Conservation (phyloP, 2,329 filamentous ascomycete genomes). For the Pseudogymnoascus sp. region DNA sequence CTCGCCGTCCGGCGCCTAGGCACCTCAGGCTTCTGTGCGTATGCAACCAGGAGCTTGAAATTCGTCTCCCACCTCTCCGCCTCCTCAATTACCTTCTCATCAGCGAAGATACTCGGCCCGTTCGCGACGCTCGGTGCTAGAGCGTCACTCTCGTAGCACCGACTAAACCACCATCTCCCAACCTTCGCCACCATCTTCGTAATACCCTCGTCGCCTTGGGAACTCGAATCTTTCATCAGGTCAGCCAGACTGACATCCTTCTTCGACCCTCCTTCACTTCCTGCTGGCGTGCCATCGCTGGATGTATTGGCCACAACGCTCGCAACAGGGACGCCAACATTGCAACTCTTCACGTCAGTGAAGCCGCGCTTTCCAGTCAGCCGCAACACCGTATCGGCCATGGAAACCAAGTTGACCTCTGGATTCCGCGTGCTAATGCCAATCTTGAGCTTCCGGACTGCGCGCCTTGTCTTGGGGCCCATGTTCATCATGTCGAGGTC, state of each 20-base stretch:
- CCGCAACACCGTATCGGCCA: slow-evolving; percentile 54
- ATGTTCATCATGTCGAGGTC: slow-evolving; percentile 78
- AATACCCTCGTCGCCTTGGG: slow-evolving; percentile 72
- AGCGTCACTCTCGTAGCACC: slow-evolving; percentile 74
- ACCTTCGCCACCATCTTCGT: slow-evolving; percentile 88
- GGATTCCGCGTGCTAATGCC: slow-evolving; percentile 54
- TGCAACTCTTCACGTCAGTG: slow-evolving; percentile 63
- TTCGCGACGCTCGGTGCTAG: slow-evolving; percentile 38
- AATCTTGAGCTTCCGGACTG: slow-evolving; percentile 64
- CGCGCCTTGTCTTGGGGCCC: slow-evolving; percentile 61
- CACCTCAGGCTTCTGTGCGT: slow-evolving; percentile 40
- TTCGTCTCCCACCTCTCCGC: slow-evolving; percentile 82
- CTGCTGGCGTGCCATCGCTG: slow-evolving; percentile 17
- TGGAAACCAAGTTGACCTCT: slow-evolving; percentile 51
- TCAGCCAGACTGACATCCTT: slow-evolving; percentile 53
- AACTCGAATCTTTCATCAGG: slow-evolving; percentile 63
- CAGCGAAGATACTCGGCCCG: slow-evolving; percentile 65
- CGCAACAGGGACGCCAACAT: slow-evolving; percentile 69
- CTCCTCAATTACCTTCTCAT: slow-evolving; percentile 67
- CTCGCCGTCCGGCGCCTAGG: slow-evolving; percentile 21
- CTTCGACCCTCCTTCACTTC: slow-evolving; percentile 17
- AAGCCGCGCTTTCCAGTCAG: slow-evolving; percentile 64
- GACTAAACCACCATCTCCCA: slow-evolving; percentile 91
- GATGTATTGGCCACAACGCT: slow-evolving; percentile 37
- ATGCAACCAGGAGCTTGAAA: slow-evolving; percentile 84